These are phyloP conservation scores for Rugonectria rugulosa DNA, from an alignment of 2,329 filamentous ascomycete genomes.

Conservation along the genomic window DNA sequence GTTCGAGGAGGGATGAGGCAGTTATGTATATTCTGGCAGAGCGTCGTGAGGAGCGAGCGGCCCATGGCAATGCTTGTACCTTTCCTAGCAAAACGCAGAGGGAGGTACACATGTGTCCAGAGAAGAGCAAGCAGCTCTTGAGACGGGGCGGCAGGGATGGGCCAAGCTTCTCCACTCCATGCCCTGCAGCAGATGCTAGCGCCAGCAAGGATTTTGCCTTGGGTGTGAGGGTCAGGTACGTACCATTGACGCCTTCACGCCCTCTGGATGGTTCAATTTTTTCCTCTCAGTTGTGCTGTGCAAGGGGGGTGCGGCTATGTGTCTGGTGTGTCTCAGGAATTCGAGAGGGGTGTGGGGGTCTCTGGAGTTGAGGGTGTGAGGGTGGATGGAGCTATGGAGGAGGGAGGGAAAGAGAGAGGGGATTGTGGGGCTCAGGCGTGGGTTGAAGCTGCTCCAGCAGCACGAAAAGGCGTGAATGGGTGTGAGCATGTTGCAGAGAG, in stretches of 20 bases:
- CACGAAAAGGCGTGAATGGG: constrained; percentile 10
- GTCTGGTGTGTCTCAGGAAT: constrained; percentile 31
- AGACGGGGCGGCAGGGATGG: constrained; percentile 28
- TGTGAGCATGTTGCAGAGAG: constrained; percentile 11
- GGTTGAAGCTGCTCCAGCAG: neutral
- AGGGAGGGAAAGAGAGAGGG: neutral
- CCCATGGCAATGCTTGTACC: constrained; percentile 39
- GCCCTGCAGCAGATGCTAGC: constrained; percentile 42
- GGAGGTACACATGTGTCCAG: constrained; percentile 37
- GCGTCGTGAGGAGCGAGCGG: constrained; percentile 37
- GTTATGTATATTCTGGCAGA: constrained; percentile 41
- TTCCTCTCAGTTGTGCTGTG: constrained; percentile 23
- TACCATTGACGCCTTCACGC: constrained; percentile 26
- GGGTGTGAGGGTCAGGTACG: constrained; percentile 23
- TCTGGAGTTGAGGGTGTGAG: constrained; percentile 27
- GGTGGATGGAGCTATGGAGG: no score
- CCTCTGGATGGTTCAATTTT: constrained; percentile 24
- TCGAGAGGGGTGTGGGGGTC: constrained; percentile 16
- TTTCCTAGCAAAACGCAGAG: constrained; percentile 41
- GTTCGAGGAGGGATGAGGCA: constrained; percentile 35
- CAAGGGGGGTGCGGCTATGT: constrained; percentile 24
- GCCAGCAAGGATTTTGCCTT: constrained; percentile 26
- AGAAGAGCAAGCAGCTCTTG: constrained; percentile 33
- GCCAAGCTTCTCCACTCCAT: constrained; percentile 33
- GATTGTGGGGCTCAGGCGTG: constrained; percentile 11